Base-by-base conservation (phyloP, 2,329 filamentous ascomycete genomes). In the Trichoderma sp. region DNA sequence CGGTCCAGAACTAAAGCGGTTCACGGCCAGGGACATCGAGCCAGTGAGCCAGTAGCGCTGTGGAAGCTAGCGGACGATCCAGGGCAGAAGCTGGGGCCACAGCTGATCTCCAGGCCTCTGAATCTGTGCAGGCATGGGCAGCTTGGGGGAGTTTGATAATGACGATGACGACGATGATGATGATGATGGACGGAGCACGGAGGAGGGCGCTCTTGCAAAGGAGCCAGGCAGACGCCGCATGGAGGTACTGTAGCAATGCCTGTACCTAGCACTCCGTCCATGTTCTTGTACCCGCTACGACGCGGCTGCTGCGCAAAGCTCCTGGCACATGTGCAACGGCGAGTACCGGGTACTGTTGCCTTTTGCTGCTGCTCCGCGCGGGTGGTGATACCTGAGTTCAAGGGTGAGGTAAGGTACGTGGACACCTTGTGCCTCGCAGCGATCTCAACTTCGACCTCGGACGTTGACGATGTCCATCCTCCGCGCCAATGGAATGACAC, bases 41-140 rank as follows among this genome's bases (percentile, higher is more conserved):
- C 5, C 51, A 39, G 34, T 26, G 26, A 30, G 48, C 9, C 51
- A 44, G 43, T 41, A 61, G 63, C 62, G 62, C 62, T 64, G n/a
- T 64, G 62, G 17, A 45, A 58, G 30, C 63, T 65, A 65, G 56
- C 56, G 57, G 63, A 44, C 63, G 63, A 65, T 65, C 63, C 63
- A 65, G 63, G 63, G 63, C 63, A 60, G 54, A 48, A 39, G 52
- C 43, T 50, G 51, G 52, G 44, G 44, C 51, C 43, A 51, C n/a
- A 43, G 45, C 63, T 52, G 55, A 64, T 64, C 63, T 57, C 61
- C 60, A 54, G 21, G 50, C 50, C 44, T 52, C 30, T 26, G 30
- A 34, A 52, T 34, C 47, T 39, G 28, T 12, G 30, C 30, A 52
- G 24, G 43, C 39, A 41, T 57, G 21, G 5, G 24, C 26, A 41